Percentiles rank a stretch among this genome's conserved stretches.
Conservation (phyloP, 257 asterid species). For the Solanum habrochaites region DNA sequence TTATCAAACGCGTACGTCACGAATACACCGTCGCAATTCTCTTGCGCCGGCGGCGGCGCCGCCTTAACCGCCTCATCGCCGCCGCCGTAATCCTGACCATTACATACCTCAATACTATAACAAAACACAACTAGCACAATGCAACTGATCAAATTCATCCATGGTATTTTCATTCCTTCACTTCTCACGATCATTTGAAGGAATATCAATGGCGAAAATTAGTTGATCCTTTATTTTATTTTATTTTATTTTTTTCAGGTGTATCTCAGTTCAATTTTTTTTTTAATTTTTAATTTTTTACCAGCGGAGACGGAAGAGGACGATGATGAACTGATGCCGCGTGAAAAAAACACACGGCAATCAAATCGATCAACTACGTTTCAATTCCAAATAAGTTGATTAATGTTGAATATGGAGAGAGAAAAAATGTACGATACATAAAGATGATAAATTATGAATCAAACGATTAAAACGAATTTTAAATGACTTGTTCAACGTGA, state of each 20-base stretch:
- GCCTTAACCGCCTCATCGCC: slow-evolving; percentile 6
- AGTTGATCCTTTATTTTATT: not conserved
- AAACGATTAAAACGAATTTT: slow-evolving; percentile 1
- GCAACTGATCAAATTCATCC: slow-evolving; percentile 13
- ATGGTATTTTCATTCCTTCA: slow-evolving; percentile 26
- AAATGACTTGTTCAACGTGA: not conserved
- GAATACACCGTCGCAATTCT: slow-evolving; percentile 56
- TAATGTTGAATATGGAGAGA: not conserved
- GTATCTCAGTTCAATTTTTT: not conserved
- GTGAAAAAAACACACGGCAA: not conserved
- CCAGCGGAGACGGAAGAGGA: not conserved
- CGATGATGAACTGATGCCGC: not conserved
- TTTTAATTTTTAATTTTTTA: not conserved
- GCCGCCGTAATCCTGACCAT: slow-evolving; percentile 34
- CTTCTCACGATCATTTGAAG: not conserved
- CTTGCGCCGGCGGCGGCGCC: slow-evolving; percentile 34
- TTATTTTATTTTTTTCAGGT: not conserved
- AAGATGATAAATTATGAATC: not conserved
- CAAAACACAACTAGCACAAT: slow-evolving; percentile 13
- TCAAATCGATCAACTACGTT: not conserved
- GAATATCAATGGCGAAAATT: not conserved
- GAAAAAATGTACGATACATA: not conserved
- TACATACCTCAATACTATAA: not conserved
- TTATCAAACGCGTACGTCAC: slow-evolving; percentile 49
- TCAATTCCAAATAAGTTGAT: not conserved